Evolutionary conservation across 257 asterid genomes (phyloP).

Genomic region (Leonotis leonurus): DNA sequence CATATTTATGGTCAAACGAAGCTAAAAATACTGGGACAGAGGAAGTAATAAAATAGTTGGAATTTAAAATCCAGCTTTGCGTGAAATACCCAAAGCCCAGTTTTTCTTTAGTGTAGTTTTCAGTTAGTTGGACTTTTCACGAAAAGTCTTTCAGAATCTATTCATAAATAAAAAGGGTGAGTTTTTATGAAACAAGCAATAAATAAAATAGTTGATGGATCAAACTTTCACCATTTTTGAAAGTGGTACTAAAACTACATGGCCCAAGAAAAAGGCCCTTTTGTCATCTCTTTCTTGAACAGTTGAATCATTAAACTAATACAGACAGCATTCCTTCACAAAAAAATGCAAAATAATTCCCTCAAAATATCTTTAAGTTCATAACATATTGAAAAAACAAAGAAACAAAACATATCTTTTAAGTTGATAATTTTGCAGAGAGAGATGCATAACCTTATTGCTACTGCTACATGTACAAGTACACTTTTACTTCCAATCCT

Average conservation of each 20-base stretch:
- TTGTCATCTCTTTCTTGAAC: background rate
- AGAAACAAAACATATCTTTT: too few relatives aligned
- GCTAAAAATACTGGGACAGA: too few relatives aligned
- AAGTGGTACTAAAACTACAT: background rate
- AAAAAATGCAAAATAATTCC: background rate
- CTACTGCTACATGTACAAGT: background rate
- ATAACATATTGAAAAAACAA: too few relatives aligned
- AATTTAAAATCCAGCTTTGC: background rate
- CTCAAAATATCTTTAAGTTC: too few relatives aligned
- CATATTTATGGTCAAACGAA: too few relatives aligned
- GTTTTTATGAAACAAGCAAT: background rate
- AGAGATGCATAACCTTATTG: too few relatives aligned
- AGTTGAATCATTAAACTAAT: background rate
- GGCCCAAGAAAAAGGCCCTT: constrained; percentile 3
- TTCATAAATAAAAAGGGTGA: background rate
- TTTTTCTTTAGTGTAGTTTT: background rate
- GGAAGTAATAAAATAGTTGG: background rate
- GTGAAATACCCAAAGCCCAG: background rate
- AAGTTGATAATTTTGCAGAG: too few relatives aligned
- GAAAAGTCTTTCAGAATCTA: background rate
- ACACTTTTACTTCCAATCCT: background rate
- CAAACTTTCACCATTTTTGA: background rate
- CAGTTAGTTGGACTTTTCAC: background rate
- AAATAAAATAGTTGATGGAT: background rate
- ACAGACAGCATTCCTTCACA: background rate